Evolutionary conservation across 495 filamentous ascomycete genomes (phyloP).

Genomic region (Lasiosphaeria ovina): DNA sequence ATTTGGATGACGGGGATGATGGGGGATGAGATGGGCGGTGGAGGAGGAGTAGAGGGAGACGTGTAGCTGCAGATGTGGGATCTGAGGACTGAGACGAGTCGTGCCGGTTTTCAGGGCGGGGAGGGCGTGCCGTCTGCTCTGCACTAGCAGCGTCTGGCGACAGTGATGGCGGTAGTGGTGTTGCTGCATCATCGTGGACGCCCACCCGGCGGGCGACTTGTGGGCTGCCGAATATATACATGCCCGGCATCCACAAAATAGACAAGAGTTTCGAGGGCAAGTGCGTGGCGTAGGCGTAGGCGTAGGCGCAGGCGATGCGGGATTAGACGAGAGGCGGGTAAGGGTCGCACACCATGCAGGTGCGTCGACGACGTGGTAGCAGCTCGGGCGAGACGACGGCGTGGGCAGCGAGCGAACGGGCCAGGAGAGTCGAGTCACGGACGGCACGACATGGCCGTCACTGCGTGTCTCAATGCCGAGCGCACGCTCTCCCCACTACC

Average conservation of each 20-base stretch:
- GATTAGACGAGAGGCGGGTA: constrained; percentile 14
- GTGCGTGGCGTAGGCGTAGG: too few species aligned
- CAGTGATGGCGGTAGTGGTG: not conserved
- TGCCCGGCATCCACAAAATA: constrained; percentile 15
- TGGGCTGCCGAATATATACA: constrained; percentile 34
- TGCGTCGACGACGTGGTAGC: constrained; percentile 25
- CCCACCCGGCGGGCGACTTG: constrained; percentile 20
- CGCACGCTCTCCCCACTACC: not conserved
- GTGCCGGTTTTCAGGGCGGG: not conserved
- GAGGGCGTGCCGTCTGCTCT: constrained; percentile 12
- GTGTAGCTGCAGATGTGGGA: not conserved
- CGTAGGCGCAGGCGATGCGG: constrained; percentile 9
- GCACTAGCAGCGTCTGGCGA: constrained; percentile 13
- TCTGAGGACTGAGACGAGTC: constrained; percentile 3
- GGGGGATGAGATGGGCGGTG: constrained; percentile 9
- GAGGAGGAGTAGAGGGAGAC: constrained; percentile 25
- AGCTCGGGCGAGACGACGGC: constrained; percentile 13
- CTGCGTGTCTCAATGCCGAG: constrained; percentile 8
- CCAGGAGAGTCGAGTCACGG: constrained; percentile 9
- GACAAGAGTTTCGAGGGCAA: too few species aligned
- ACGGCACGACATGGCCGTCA: constrained; percentile 24
- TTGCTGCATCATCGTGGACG: constrained; percentile 12
- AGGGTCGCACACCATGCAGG: constrained; percentile 28
- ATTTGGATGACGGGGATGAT: not conserved
- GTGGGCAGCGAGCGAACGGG: not conserved